These are phyloP conservation scores for Pythium apleroticum DNA, from an alignment of 352 stramenopile genomes.

Conservation along the genomic window DNA sequence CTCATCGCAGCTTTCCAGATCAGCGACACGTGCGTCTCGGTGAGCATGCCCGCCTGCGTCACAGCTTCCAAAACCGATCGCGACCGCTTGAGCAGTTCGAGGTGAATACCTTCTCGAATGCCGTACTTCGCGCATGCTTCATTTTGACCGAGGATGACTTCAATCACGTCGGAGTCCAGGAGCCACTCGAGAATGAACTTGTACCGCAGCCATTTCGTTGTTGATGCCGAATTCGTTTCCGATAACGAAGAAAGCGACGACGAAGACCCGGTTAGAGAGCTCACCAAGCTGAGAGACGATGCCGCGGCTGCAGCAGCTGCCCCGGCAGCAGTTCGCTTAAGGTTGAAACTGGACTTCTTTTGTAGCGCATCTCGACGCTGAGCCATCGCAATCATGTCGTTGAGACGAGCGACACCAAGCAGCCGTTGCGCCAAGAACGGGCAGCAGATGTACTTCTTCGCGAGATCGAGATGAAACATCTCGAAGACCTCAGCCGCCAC, in stretches of 20 bases:
- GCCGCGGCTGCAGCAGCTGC: slow-evolving; percentile 16
- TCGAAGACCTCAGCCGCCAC: slow-evolving; percentile 78
- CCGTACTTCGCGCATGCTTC: slow-evolving; percentile 65
- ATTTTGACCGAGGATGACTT: slow-evolving; percentile 79
- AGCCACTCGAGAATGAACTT: slow-evolving; percentile 85
- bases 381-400: slow-evolving; percentile 77
- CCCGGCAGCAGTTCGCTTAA: slow-evolving; percentile 31
- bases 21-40: slow-evolving; percentile 63
- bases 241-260: slow-evolving; percentile 20
- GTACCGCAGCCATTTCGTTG: slow-evolving; percentile 68
- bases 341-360: slow-evolving; percentile 60
- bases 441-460: slow-evolving; percentile 86
- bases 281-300: slow-evolving; percentile 27
- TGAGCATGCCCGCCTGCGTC: slow-evolving; percentile 52
- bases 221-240: slow-evolving; percentile 12
- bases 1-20: slow-evolving; percentile 75
- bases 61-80: slow-evolving; percentile 72
- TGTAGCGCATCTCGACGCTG: slow-evolving; percentile 62
- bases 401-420: slow-evolving; percentile 67
- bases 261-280: slow-evolving; percentile 15
- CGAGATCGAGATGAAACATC: slow-evolving; percentile 81
- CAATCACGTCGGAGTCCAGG: slow-evolving; percentile 66
- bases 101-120: slow-evolving; percentile 72
- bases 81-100: slow-evolving; percentile 82
- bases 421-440: slow-evolving; percentile 77